Evolutionary conservation across 768 basidiomycete species (phyloP).

Genomic region (Pseudohyphozyma bogoriensis): DNA sequence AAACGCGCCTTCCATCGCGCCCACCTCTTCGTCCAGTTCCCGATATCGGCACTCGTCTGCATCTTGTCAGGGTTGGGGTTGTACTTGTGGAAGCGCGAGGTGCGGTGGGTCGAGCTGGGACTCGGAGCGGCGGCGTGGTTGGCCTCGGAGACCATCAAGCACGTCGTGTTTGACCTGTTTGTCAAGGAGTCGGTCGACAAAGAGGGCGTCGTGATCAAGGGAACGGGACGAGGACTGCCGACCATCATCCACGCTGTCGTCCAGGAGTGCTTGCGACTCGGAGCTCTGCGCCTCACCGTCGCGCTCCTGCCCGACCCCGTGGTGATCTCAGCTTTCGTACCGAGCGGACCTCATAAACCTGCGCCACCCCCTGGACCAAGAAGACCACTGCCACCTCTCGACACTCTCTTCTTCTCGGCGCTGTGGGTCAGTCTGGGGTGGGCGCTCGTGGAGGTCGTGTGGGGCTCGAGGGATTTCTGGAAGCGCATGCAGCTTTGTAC

Average conservation of each 20-base stretch:
- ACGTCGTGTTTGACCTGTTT: conserved; percentile 23
- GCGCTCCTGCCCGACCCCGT: conserved; percentile 15
- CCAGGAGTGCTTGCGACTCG: conserved; percentile 28
- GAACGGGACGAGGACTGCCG: conserved; percentile 15
- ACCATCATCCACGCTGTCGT: conserved; percentile 23
- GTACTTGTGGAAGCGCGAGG: conserved; percentile 10
- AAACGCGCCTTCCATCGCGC: conserved; percentile 13
- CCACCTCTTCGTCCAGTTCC: conserved; percentile 28
- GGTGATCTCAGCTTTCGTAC: neutral
- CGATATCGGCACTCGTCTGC: conserved; percentile 22
- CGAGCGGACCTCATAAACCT: too few relatives aligned
- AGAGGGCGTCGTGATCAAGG: neutral
- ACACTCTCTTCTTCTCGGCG: conserved; percentile 30
- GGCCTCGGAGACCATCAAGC: conserved; percentile 22
- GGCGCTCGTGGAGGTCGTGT: conserved; percentile 26
- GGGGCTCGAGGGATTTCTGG: conserved; percentile 18
- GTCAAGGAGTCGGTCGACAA: conserved; percentile 1
- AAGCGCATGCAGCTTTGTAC: conserved; percentile 19
- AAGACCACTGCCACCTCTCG: conserved; percentile 20
- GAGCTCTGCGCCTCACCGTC: conserved; percentile 24
- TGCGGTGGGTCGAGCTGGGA: conserved; percentile 14
- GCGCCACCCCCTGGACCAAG: neutral
- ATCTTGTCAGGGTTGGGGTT: conserved; percentile 13
- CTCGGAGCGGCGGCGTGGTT: conserved; percentile 27
- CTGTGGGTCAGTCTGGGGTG: conserved; percentile 29